Conservation (phyloP, 345 rosid genomes). For the Salix brachista region DNA sequence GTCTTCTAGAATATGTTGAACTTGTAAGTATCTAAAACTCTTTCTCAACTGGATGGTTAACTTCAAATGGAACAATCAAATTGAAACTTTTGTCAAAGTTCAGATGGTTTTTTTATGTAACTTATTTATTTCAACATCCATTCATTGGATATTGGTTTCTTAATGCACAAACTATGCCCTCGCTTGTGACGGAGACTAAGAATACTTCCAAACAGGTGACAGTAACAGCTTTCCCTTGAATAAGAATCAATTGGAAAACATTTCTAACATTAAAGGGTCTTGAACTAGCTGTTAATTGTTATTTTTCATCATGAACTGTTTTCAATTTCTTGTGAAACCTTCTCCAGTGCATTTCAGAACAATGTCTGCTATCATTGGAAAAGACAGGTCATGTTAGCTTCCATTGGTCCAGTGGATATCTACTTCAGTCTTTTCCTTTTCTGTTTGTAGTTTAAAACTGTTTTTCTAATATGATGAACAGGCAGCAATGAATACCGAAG, state of each 20-base stretch:
- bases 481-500: conserved; percentile 90
- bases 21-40: conserved; percentile 50
- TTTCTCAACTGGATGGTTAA: background rate
- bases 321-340: background rate
- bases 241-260: background rate
- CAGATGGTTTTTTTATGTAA: background rate
- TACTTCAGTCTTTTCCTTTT: background rate
- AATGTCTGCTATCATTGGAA: background rate
- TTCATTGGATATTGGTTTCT: background rate
- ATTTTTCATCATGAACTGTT: background rate
- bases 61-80: background rate
- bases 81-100: background rate
- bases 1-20: conserved; percentile 91
- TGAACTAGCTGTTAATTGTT: background rate
- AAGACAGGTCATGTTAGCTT: background rate
- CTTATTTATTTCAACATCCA: background rate
- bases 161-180: background rate
- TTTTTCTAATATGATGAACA: conserved; percentile 20
- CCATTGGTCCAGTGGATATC: background rate
- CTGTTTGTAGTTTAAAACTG: background rate
- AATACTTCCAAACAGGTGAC: background rate
- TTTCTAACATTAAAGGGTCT: background rate
- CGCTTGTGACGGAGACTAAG: background rate
- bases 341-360: background rate
- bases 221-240: background rate